phyloP scores from a whole-genome alignment of 768 basidiomycete species.

The Auriculariales sp. region DNA sequence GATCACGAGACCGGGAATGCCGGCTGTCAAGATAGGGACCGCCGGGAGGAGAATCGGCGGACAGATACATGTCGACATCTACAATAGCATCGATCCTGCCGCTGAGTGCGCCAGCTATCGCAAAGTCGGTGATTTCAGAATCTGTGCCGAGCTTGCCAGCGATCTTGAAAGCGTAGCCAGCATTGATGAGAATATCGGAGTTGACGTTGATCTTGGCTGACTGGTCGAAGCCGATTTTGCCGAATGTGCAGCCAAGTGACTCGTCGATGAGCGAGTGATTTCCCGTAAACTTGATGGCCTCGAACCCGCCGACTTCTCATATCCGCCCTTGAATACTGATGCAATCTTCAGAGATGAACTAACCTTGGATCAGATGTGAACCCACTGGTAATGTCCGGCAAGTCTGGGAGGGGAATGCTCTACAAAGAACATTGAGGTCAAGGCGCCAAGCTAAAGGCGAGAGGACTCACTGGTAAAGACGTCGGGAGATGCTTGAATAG shows the following conservation, averaged over 20 bases:
- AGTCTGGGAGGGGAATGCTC: background rate
- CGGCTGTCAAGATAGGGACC: background rate
- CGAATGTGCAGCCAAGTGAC: background rate
- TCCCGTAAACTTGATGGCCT: background rate
- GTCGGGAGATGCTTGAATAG: no score
- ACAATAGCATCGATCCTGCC: background rate
- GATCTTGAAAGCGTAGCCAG: background rate
- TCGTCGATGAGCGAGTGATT: background rate
- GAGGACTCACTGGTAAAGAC: no score
- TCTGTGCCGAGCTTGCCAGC: background rate
- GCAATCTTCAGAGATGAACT: background rate
- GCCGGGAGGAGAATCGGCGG: background rate
- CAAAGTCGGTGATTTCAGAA: background rate
- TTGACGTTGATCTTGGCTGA: background rate
- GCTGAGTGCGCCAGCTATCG: background rate
- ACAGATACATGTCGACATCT: background rate
- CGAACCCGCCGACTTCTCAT: background rate
- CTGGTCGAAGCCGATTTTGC: background rate
- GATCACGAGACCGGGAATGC: background rate
- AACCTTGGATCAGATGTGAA: background rate
- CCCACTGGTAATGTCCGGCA: background rate
- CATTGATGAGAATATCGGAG: background rate
- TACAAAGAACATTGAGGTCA: background rate
- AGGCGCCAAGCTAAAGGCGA: no score
- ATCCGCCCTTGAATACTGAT: background rate